phyloP scores from a whole-genome alignment of 1,284 basidiomycete genomes.

The Ustilago vetiveriae region DNA sequence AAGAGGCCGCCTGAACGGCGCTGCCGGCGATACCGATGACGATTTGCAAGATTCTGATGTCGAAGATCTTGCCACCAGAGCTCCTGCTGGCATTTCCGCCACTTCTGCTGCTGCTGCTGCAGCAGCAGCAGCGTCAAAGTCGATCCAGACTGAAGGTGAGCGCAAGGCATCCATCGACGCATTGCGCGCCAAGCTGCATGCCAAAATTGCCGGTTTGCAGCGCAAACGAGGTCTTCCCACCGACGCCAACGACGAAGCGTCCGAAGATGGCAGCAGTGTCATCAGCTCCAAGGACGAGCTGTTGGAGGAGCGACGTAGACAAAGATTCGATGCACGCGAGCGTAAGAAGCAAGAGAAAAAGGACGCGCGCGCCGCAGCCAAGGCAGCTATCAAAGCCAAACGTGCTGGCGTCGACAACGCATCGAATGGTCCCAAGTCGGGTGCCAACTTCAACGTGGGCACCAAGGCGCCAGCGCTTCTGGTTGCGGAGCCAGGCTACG shows the following conservation, averaged over 20 bases:
- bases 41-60: constrained; percentile 46
- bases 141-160: constrained; percentile 41
- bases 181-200: constrained; percentile 57
- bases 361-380: constrained; percentile 43
- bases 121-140: constrained; percentile 8
- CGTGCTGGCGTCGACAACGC: constrained; percentile 25
- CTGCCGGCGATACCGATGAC: constrained; percentile 49
- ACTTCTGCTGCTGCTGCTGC: constrained; percentile 1
- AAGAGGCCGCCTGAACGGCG: constrained; percentile 14
- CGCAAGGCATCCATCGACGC: constrained; percentile 54
- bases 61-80: constrained; percentile 23
- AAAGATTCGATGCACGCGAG: constrained; percentile 62
- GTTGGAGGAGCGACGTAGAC: constrained; percentile 59
- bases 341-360: constrained; percentile 59
- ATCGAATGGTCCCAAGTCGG: constrained; percentile 23
- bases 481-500: constrained; percentile 42
- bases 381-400: constrained; percentile 31
- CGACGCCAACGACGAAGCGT: constrained; percentile 23
- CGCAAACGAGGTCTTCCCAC: constrained; percentile 44
- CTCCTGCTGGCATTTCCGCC: constrained; percentile 2
- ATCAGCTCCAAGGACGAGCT: constrained; percentile 60
- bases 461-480: constrained; percentile 53
- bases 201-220: constrained; percentile 58
- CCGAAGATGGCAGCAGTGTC: constrained; percentile 40
- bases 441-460: constrained; percentile 27